Evolutionary conservation across 768 basidiomycete species (phyloP).

Genomic region (Suillus sp.): DNA sequence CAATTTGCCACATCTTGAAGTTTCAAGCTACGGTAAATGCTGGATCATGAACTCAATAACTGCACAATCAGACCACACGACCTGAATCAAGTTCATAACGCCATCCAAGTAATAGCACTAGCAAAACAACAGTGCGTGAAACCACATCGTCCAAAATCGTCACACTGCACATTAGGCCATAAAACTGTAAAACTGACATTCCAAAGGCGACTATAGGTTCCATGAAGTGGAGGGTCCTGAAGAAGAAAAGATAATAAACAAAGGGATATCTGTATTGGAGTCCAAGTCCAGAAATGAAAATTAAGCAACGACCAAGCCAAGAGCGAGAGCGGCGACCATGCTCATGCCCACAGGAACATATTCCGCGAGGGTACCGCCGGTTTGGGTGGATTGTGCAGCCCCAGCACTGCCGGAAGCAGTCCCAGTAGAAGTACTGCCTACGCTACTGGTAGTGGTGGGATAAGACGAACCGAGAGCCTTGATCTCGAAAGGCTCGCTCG

Average conservation of each 20-base stretch:
- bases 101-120: not conserved
- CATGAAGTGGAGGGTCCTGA: not conserved
- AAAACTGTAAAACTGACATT: conserved; percentile 3
- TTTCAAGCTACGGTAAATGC: not conserved
- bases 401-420: conserved; percentile 27
- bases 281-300: not conserved
- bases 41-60: not conserved
- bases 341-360: conserved; percentile 32
- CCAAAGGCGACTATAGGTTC: not conserved
- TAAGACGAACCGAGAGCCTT: conserved; percentile 57
- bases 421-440: conserved; percentile 29
- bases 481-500: conserved; percentile 60
- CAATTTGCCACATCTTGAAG: not conserved
- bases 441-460: conserved; percentile 39
- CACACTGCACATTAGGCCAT: not conserved
- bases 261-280: conserved; percentile 5
- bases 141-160: conserved; percentile 6
- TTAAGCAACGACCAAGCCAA: conserved; percentile 33
- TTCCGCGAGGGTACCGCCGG: conserved; percentile 18
- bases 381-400: conserved; percentile 22
- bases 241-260: conserved; percentile 3
- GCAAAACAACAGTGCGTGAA: conserved; percentile 1
- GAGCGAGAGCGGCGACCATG: conserved; percentile 29
- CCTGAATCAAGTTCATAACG: conserved; percentile 5
- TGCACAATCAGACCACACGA: not conserved